Conservation (phyloP, 2,329 filamentous ascomycete genomes). For the Fonsecaea nubica region DNA sequence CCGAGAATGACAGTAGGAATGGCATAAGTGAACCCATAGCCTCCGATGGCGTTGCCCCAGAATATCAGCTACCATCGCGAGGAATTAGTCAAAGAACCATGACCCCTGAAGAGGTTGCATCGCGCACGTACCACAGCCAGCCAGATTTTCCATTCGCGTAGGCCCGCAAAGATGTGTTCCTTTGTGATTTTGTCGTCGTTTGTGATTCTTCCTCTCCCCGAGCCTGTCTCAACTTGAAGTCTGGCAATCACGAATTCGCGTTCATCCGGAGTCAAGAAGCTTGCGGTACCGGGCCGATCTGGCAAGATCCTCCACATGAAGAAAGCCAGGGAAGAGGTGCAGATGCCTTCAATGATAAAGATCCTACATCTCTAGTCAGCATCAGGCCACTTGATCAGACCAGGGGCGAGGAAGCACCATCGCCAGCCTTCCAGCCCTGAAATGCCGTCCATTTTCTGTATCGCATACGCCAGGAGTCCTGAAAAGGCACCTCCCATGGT, state of each 20-base stretch:
- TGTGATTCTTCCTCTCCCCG: no score
- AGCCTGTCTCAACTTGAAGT: no score
- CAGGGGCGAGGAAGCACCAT: slow-evolving; percentile 54
- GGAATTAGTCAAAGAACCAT: no score
- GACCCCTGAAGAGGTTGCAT: no score
- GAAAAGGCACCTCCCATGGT: slow-evolving; percentile 59
- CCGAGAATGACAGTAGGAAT: slow-evolving; percentile 36
- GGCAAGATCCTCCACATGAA: no score
- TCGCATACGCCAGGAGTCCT: slow-evolving; percentile 58
- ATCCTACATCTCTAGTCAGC: slow-evolving; percentile 48
- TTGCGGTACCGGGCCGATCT: no score
- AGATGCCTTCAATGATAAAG: slow-evolving; percentile 57
- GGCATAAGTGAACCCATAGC: slow-evolving; percentile 28
- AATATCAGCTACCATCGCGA: slow-evolving; percentile 22
- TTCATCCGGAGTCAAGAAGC: no score
- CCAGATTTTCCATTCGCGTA: slow-evolving; percentile 35
- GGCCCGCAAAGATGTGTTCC: no score
- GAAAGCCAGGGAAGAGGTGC: slow-evolving; percentile 44
- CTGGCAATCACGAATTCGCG: no score
- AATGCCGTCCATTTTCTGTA: slow-evolving; percentile 59
- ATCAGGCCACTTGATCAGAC: slow-evolving; percentile 44
- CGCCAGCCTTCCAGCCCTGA: slow-evolving; percentile 51
- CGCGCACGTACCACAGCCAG: slow-evolving; percentile 14
- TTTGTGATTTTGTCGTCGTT: no score
- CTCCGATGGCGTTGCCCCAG: slow-evolving; percentile 27